Evolutionary conservation across 768 basidiomycete genomes (phyloP).

Genomic region (Flagelloscypha sp.): DNA sequence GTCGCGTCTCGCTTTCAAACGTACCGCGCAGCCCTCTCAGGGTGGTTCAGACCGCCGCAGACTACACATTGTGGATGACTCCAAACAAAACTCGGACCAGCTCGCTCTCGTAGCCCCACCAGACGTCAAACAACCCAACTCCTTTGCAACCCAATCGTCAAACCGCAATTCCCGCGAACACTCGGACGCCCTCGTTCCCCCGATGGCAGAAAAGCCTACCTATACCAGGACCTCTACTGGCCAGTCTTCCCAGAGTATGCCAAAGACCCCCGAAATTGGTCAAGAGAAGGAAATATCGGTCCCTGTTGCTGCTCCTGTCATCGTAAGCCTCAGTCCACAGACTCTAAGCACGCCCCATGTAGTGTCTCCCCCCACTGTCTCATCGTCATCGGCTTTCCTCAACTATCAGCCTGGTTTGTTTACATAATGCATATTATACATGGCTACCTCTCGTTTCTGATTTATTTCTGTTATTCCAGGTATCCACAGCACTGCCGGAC

Average conservation of each 20-base stretch:
- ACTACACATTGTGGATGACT: slow-evolving; percentile 51
- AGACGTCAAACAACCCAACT: slow-evolving; percentile 34
- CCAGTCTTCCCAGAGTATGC: slow-evolving; percentile 29
- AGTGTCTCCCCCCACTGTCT: slow-evolving; percentile 18
- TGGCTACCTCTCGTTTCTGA: slow-evolving; percentile 1
- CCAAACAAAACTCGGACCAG: slow-evolving; percentile 29
- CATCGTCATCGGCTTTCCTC: slow-evolving; percentile 41
- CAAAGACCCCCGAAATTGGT: slow-evolving; percentile 59
- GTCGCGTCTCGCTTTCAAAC: no score
- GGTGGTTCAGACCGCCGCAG: slow-evolving; percentile 58
- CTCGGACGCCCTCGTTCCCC: slow-evolving; percentile 21
- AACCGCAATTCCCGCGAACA: slow-evolving; percentile 24
- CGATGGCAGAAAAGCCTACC: slow-evolving; percentile 11
- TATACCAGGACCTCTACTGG: slow-evolving; percentile 17
- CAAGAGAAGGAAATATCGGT: slow-evolving; percentile 49
- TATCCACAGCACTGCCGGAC: slow-evolving; percentile 63
- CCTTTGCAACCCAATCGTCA: slow-evolving; percentile 30
- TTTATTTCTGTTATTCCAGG: slow-evolving; percentile 23
- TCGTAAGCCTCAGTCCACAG: slow-evolving; percentile 37
- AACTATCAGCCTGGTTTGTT: slow-evolving; percentile 53
- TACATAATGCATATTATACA: not conserved
- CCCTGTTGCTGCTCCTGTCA: slow-evolving; percentile 56
- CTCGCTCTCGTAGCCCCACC: slow-evolving; percentile 68
- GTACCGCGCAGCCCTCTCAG: no score
- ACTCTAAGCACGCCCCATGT: slow-evolving; percentile 14